phyloP scores from a whole-genome alignment of 495 filamentous ascomycete species.

The Trichoderma orchidacearum region DNA sequence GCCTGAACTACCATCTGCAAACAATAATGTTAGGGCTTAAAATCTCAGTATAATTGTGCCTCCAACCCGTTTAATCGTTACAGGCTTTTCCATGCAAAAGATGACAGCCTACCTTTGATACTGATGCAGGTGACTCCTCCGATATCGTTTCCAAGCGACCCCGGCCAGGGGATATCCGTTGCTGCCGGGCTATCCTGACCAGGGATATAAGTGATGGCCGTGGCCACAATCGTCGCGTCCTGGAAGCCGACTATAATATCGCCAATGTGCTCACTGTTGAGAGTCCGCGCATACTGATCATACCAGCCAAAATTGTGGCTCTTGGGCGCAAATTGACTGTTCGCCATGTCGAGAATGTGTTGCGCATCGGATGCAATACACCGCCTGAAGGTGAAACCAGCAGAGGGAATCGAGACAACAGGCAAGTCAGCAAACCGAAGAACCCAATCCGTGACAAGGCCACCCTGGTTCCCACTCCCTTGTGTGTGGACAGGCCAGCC shows the following conservation, averaged over 20 bases:
- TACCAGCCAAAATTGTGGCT: constrained; percentile 39
- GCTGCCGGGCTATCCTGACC: constrained; percentile 36
- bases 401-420: constrained; percentile 17
- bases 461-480: constrained; percentile 22
- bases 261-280: constrained; percentile 26
- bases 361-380: constrained; percentile 39
- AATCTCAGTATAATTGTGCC: no score
- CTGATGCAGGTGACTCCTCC: constrained; percentile 49
- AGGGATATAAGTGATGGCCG: constrained; percentile 41
- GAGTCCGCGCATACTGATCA: constrained; percentile 37
- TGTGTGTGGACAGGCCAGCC: constrained; percentile 39
- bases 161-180: constrained; percentile 46
- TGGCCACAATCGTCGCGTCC: constrained; percentile 32
- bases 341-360: constrained; percentile 38
- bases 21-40: no score
- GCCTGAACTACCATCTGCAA: constrained; percentile 16
- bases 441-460: constrained; percentile 42
- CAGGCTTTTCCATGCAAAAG: no score
- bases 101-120: constrained; percentile 29
- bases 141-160: constrained; percentile 36
- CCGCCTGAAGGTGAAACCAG: constrained; percentile 26
- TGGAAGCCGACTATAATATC: constrained; percentile 36
- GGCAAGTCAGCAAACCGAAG: constrained; percentile 40
- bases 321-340: constrained; percentile 20
- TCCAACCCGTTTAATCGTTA: no score